These are phyloP conservation scores for Tolypocladium pustulatum DNA, from an alignment of 2,329 filamentous ascomycete genomes.

Conservation along the genomic window DNA sequence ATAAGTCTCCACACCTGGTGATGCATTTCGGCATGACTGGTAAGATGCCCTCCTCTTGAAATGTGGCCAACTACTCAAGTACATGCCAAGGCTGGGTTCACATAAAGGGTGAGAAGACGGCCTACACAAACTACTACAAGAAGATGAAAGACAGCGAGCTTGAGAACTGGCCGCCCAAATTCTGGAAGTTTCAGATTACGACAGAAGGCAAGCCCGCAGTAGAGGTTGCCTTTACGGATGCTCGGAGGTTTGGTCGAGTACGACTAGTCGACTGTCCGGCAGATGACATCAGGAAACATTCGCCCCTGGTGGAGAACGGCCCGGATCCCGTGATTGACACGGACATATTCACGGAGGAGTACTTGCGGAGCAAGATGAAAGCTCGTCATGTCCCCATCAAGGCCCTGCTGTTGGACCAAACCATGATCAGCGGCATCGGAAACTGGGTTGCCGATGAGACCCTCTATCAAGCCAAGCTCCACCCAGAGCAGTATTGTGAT, in stretches of 20 bases:
- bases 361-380: slow-evolving; percentile 59
- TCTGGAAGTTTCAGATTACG: slow-evolving; percentile 75
- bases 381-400: slow-evolving; percentile 81
- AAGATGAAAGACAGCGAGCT: slow-evolving; percentile 49
- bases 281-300: slow-evolving; percentile 61
- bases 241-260: slow-evolving; percentile 68
- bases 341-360: slow-evolving; percentile 65
- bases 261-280: slow-evolving; percentile 73
- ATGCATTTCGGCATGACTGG: slow-evolving; percentile 77
- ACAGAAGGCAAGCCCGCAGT: slow-evolving; percentile 43
- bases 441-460: slow-evolving; percentile 98
- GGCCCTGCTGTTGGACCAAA: slow-evolving; percentile 77
- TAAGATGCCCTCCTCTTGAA: slow-evolving; percentile 11
- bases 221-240: slow-evolving; percentile 73
- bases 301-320: slow-evolving; percentile 81
- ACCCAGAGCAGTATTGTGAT: slow-evolving; percentile 89
- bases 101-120: slow-evolving; percentile 66
- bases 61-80: background rate
- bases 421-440: slow-evolving; percentile 81
- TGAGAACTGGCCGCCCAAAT: slow-evolving; percentile 76
- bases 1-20: slow-evolving; percentile 72
- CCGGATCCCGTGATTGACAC: slow-evolving; percentile 84
- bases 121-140: slow-evolving; percentile 76
- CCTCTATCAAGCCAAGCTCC: slow-evolving; percentile 76
- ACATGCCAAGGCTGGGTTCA: slow-evolving; percentile 63